A percentile compares a stretch with the other conserved stretches of the same genome.
Conservation (phyloP, 495 filamentous ascomycete genomes). For the Annulohypoxylon moriforme region DNA sequence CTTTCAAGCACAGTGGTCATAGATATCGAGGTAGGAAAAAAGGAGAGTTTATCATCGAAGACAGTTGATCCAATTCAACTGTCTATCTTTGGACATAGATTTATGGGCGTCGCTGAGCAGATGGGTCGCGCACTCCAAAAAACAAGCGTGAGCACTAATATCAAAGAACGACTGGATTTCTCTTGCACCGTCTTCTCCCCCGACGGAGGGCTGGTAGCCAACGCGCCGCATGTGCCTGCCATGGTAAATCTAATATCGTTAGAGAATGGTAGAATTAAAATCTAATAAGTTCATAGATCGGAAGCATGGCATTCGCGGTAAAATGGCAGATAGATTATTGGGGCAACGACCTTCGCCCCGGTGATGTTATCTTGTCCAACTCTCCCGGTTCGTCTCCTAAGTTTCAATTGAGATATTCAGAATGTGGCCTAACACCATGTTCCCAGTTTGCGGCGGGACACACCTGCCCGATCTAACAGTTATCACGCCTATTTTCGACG, state of each 20-base stretch:
- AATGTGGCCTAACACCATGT: background rate
- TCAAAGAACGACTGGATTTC: constrained; percentile 97
- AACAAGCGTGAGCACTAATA: constrained; percentile 96
- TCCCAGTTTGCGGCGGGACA: constrained; percentile 72
- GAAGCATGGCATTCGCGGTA: too few species aligned
- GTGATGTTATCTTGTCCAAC: constrained; percentile 66
- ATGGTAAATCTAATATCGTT: background rate
- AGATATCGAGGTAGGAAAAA: too few species aligned
- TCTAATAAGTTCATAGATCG: too few species aligned
- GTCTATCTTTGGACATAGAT: constrained; percentile 93
- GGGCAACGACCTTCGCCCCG: background rate
- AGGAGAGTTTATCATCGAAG: too few species aligned
- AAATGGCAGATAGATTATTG: constrained; percentile 27
- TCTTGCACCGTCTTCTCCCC: constrained; percentile 95
- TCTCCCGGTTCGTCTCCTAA: constrained; percentile 70
- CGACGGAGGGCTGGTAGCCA: constrained; percentile 90
- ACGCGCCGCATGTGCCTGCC: constrained; percentile 80
- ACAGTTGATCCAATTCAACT: constrained; percentile 88
- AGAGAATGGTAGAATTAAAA: background rate
- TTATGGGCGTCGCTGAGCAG: constrained; percentile 99
- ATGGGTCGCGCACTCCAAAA: constrained; percentile 97
- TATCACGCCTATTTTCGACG: too few species aligned
- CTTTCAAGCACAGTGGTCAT: constrained; percentile 44
- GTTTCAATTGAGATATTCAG: background rate
- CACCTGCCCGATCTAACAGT: constrained; percentile 60